Percentiles rank a stretch among this genome's conserved stretches.
Conservation (phyloP, 2,329 filamentous ascomycete genomes). For the Talaromyces sp. region DNA sequence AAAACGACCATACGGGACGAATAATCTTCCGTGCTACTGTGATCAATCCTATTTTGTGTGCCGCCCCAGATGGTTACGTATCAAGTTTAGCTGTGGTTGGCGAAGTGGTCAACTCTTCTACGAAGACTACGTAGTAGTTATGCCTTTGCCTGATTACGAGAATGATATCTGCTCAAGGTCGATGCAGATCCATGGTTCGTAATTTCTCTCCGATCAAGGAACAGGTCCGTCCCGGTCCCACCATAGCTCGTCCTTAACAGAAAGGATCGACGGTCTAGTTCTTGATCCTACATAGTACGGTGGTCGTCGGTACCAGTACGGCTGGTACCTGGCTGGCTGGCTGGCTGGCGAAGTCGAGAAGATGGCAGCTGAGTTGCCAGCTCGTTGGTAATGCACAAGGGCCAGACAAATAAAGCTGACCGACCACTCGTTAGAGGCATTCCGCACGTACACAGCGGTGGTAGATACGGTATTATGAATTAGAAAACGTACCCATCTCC, state of each 20-base stretch:
- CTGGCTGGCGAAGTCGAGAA: background rate
- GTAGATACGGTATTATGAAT: background rate
- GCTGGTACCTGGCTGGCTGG: background rate
- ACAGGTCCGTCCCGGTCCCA: conserved; percentile 7
- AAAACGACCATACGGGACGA: background rate
- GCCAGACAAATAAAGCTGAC: too few species aligned
- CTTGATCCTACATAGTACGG: background rate
- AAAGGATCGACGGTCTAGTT: background rate
- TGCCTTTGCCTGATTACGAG: too few species aligned
- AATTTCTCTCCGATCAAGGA: background rate
- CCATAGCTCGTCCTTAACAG: background rate
- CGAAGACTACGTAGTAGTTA: too few species aligned
- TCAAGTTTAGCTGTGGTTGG: background rate
- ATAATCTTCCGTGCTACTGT: background rate
- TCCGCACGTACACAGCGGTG: background rate
- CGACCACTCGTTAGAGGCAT: too few species aligned
- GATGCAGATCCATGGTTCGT: background rate
- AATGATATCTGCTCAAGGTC: too few species aligned
- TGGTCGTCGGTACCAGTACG: background rate
- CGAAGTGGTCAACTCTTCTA: background rate
- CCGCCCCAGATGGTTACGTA: too few species aligned
- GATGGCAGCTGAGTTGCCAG: background rate
- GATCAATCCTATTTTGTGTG: background rate
- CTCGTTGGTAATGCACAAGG: too few species aligned
- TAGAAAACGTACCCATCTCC: background rate